phyloP scores from a whole-genome alignment of 106 monocot species.

The Apostasia ramifera region DNA sequence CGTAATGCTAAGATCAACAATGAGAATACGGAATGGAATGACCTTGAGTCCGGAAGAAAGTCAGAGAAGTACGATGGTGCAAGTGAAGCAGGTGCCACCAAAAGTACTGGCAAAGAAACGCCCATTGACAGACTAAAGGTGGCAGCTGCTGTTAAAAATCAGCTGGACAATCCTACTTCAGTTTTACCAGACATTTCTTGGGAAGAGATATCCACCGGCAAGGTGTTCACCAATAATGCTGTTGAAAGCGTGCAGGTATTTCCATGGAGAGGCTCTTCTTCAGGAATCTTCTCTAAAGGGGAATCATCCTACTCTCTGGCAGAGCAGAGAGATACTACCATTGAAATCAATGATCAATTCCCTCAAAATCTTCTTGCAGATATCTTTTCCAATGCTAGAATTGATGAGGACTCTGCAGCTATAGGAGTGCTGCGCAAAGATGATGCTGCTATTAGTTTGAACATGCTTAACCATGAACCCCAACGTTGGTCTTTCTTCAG shows the following conservation, averaged over 20 bases:
- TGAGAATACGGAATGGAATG: constrained; percentile 14
- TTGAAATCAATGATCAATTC: constrained; percentile 73
- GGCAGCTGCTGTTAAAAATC: constrained; percentile 18
- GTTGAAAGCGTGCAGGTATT: constrained; percentile 17
- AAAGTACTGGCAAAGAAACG: constrained; percentile 11
- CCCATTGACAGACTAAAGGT: constrained; percentile 15
- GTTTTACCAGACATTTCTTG: constrained; percentile 24
- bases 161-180: constrained; percentile 25
- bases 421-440: constrained; percentile 26
- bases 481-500: constrained; percentile 89
- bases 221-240: constrained; percentile 4
- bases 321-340: constrained; percentile 34
- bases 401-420: constrained; percentile 37
- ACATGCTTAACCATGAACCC: constrained; percentile 76
- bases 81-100: constrained; percentile 17
- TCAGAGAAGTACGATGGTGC: constrained; percentile 12
- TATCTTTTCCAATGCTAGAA: constrained; percentile 61
- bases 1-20: constrained; percentile 10
- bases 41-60: constrained; percentile 13
- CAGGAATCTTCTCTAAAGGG: constrained; percentile 20
- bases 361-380: constrained; percentile 81
- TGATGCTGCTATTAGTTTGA: constrained; percentile 70
- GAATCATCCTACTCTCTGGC: constrained; percentile 20
- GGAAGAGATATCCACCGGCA: constrained; percentile 19
- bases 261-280: constrained; percentile 8